These are phyloP conservation scores for Anisodus tanguticus DNA, from an alignment of 257 asterid genomes.

Conservation along the genomic window DNA sequence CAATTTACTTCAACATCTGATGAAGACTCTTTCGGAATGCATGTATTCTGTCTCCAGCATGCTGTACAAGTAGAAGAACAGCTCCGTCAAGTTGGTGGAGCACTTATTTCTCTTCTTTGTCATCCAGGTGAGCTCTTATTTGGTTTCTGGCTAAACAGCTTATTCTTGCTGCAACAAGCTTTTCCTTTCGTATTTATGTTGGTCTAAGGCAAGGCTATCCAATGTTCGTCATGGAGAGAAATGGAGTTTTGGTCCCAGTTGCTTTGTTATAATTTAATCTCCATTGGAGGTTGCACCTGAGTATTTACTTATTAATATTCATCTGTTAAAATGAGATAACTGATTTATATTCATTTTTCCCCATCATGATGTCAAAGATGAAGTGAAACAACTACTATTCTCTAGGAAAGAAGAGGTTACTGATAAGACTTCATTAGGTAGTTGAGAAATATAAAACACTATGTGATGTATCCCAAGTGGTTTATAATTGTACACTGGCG, in stretches of 20 bases:
- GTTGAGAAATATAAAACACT: constrained; percentile 6
- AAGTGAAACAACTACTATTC: constrained; percentile 22
- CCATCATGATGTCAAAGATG: neutral
- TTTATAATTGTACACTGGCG: neutral
- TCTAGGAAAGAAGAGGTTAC: constrained; percentile 6
- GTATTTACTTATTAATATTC: neutral
- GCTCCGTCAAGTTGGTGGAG: constrained; percentile 86
- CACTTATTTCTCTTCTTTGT: constrained; percentile 75
- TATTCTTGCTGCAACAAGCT: constrained; percentile 14
- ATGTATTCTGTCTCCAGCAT: constrained; percentile 95
- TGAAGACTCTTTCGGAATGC: constrained; percentile 89
- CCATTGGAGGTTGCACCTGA: neutral
- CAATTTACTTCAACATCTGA: constrained; percentile 56
- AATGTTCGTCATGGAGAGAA: neutral
- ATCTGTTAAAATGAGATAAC: constrained; percentile 21
- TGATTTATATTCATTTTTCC: constrained; percentile 3
- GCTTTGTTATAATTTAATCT: neutral
- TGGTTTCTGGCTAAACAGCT: neutral
- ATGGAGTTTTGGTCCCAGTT: constrained; percentile 2
- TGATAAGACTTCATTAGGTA: constrained; percentile 13
- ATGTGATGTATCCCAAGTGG: constrained; percentile 5
- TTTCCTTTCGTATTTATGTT: neutral
- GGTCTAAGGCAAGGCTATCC: neutral
- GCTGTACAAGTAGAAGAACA: constrained; percentile 78
- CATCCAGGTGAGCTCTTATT: constrained; percentile 79